Evolutionary conservation across 2,329 filamentous ascomycete genomes (phyloP).

Genomic region (Beauveria rudraprayagi): DNA sequence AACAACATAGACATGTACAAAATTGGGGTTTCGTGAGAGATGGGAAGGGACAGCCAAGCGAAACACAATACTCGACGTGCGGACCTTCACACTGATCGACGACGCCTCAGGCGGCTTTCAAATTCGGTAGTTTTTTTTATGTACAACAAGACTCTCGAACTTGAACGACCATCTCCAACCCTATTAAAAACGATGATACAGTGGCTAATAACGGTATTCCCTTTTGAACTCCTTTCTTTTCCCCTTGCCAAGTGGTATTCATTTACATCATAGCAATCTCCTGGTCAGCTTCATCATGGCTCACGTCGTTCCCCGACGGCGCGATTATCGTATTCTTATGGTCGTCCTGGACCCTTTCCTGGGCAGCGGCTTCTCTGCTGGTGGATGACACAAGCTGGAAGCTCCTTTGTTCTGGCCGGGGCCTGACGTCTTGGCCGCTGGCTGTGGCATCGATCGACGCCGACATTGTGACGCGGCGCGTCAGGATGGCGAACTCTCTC

Average conservation of each 20-base stretch:
- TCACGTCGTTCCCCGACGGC: background rate
- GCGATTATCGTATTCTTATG: background rate
- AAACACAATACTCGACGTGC: background rate
- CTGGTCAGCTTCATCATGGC: slow-evolving; percentile 7
- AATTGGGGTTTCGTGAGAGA: slow-evolving; percentile 2
- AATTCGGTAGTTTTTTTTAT: slow-evolving; percentile 11
- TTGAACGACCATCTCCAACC: slow-evolving; percentile 4
- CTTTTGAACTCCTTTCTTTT: slow-evolving; percentile 1
- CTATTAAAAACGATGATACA: background rate
- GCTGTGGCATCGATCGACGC: slow-evolving; percentile 8
- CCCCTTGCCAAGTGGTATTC: background rate
- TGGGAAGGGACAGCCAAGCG: slow-evolving; percentile 1
- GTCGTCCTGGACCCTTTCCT: background rate
- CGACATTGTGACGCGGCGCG: slow-evolving; percentile 15
- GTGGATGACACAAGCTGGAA: background rate
- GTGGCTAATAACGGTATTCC: slow-evolving; percentile 1
- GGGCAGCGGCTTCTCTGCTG: background rate
- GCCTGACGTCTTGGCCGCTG: background rate
- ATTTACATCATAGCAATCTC: slow-evolving; percentile 5
- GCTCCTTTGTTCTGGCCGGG: background rate
- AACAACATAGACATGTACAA: slow-evolving; percentile 20
- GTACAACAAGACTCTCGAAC: slow-evolving; percentile 11
- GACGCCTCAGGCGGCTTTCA: background rate
- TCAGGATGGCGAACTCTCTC: slow-evolving; percentile 18
- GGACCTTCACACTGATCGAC: background rate